phyloP scores from a whole-genome alignment of 441 rosid species.

The Gossypium gossypioides region DNA sequence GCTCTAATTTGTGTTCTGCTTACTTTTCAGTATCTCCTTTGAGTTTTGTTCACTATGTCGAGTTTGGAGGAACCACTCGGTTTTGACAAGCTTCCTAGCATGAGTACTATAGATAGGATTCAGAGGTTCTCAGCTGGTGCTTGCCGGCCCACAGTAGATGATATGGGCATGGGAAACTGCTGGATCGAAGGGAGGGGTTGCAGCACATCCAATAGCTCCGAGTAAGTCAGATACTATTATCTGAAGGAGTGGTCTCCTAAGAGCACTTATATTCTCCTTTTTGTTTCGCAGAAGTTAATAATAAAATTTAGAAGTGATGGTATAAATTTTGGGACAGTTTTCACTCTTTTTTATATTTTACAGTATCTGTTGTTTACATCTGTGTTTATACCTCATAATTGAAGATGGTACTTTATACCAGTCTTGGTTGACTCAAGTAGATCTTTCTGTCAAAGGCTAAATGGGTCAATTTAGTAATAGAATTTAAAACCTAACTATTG shows the following conservation, averaged over 20 bases:
- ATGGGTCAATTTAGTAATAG: neutral
- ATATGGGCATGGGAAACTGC: slow-evolving; percentile 57
- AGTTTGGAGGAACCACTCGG: slow-evolving; percentile 89
- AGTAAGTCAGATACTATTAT: slow-evolving; percentile 31
- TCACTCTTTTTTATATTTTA: neutral
- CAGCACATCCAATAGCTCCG: slow-evolving; percentile 63
- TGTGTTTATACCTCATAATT: neutral
- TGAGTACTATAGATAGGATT: slow-evolving; percentile 72
- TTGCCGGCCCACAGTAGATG: slow-evolving; percentile 58
- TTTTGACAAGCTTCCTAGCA: slow-evolving; percentile 77
- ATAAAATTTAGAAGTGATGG: neutral
- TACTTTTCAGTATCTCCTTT: slow-evolving; percentile 29
- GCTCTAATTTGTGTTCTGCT: slow-evolving; percentile 23
- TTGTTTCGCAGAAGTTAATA: neutral
- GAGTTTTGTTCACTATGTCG: slow-evolving; percentile 45
- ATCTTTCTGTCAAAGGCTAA: neutral
- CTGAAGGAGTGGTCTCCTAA: neutral
- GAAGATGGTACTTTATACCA: neutral
- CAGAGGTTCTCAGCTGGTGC: slow-evolving; percentile 74
- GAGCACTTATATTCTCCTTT: neutral
- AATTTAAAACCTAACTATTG: neutral
- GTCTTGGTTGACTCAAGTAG: neutral
- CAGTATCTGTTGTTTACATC: neutral
- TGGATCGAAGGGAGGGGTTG: slow-evolving; percentile 80
- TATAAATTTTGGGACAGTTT: neutral